Base-by-base conservation (phyloP, 306 rosid genomes). In the Quercus ilex region DNA sequence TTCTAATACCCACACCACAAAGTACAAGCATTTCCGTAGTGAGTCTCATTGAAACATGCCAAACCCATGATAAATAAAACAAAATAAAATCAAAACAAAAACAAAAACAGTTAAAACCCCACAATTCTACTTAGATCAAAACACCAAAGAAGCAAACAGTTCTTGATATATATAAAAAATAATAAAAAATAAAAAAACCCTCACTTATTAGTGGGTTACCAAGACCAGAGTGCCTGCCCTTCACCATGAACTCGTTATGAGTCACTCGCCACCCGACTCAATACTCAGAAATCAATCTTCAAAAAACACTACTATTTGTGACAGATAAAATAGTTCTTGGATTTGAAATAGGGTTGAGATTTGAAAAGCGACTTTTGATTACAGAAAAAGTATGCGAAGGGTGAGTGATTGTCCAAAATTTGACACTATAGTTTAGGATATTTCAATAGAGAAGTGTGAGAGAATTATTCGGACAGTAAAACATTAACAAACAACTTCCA, bases 141-240 rank as follows among this genome's bases (percentile, higher is more conserved):
- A 67, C 9, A 3, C 52, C 9, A 67, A 6, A 6, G 25, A 65
- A 65, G 1, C 11, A 38, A 38, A 38, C 11, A 0, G 2, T 38
- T 38, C 10, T 38, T 38, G 11, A 31, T 26, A 26, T 26, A 26
- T 26, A 26, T 26, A 26, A 26, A 26, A 26, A 26, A 26, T 31
- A 28, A 26, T 30, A 28, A 30, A 21, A 8, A 3, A 28, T 26
- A 5, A 70, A 4, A 31, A 4, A 31, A 31, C 35, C 35, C 35
- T 69, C 63, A 89, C 90, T 86, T 13, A 76, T 4, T 28, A 38
- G 62, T 28, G 77, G 90, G 63, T 76, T 83, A 20, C 73, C 80
- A 53, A 83, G 82, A 76, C 55, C 83, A 53, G 55, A 74, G 31
- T 83, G 86, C 85, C 79, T 79, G 75, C 26, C 53, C 11, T 85